phyloP scores from a whole-genome alignment of 2,329 filamentous ascomycete species.

The Periconia sp. region DNA sequence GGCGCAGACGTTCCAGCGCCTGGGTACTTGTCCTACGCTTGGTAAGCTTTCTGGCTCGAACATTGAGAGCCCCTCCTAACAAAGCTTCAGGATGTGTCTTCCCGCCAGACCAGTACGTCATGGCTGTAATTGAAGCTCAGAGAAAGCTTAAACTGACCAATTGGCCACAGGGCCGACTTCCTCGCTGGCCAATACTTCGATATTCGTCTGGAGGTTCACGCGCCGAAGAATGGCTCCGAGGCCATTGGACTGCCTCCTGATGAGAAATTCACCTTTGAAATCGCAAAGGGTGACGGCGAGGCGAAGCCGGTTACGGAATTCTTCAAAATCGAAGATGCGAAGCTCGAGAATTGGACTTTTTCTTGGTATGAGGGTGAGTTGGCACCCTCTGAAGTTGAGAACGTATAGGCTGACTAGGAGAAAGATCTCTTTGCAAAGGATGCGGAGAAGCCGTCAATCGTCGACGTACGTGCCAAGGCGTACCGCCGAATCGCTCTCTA shows the following conservation, averaged over 20 bases:
- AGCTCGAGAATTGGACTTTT: slow-evolving; percentile 82
- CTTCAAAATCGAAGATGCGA: slow-evolving; percentile 73
- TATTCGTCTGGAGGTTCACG: slow-evolving; percentile 81
- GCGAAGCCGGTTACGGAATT: slow-evolving; percentile 66
- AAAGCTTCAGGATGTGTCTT: slow-evolving; percentile 54
- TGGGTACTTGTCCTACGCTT: slow-evolving; percentile 62
- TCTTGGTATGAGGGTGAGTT: slow-evolving; percentile 75
- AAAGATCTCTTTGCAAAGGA: slow-evolving; percentile 77
- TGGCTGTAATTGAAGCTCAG: slow-evolving; percentile 4
- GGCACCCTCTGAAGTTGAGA: not conserved
- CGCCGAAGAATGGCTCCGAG: slow-evolving; percentile 81
- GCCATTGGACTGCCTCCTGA: slow-evolving; percentile 74
- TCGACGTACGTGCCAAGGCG: slow-evolving; percentile 80
- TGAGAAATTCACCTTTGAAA: slow-evolving; percentile 75
- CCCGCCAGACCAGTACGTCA: slow-evolving; percentile 62
- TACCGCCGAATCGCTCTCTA: slow-evolving; percentile 78
- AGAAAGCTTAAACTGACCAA: slow-evolving; percentile 10
- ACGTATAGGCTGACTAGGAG: slow-evolving; percentile 9
- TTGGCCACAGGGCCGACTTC: slow-evolving; percentile 68
- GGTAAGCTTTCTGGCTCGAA: slow-evolving; percentile 40
- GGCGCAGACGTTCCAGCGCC: slow-evolving; percentile 62
- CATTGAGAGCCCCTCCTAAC: slow-evolving; percentile 18
- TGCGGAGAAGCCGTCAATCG: slow-evolving; percentile 69
- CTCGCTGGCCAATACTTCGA: slow-evolving; percentile 85
- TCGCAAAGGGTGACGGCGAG: slow-evolving; percentile 67